Evolutionary conservation across 495 filamentous ascomycete species (phyloP), one percentile per base, ranked within the genome.

Genomic region (Bombardia bombarda): DNA sequence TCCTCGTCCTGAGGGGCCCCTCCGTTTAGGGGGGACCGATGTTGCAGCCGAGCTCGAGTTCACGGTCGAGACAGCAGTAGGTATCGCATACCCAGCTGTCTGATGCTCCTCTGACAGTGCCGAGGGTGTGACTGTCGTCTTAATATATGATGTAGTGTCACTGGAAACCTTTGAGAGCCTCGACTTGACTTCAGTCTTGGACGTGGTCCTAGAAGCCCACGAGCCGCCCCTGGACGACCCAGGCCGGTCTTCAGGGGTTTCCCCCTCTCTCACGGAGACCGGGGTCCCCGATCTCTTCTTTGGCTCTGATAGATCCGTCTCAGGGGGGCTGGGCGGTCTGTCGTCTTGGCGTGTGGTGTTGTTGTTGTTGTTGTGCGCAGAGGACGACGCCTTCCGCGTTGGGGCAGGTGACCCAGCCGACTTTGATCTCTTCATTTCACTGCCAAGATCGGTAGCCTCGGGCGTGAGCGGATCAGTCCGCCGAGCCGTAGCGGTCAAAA

Each of bases 371-470:
- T n/a, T 58, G 30, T 45, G 47, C 9, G 33, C n/a, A n/a, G 51
- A 52, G 2, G 56, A 52, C 2, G 56, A 65, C 19, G 32, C 47
- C 30, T 63, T 60, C 8, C 56, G 47, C 1, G 52, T 25, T 3
- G 34, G 13, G 1, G 34, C 35, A 14, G 53, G 56, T 6, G 50
- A 56, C 18, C 59, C 65, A 31, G 32, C 46, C 31, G 62, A 66
- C 45, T 68, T 68, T 31, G 60, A 69, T 49, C 61, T 61, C 42
- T 51, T 58, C 46, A 57, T 58, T 19, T 74, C 67, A 38, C 61
- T 67, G 39, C 73, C 79, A 9, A 90, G 56, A 52, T 92, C 87
- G 28, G 87, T 92, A 24, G 84, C 70, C 42, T 90, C 84, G 13
- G 87, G 87, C 0, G 87, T 92, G 43, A 79, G 80, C 24, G 81